These are phyloP conservation scores for Ophiostoma montium DNA, from an alignment of 2,329 filamentous ascomycete species.

Conservation along the genomic window DNA sequence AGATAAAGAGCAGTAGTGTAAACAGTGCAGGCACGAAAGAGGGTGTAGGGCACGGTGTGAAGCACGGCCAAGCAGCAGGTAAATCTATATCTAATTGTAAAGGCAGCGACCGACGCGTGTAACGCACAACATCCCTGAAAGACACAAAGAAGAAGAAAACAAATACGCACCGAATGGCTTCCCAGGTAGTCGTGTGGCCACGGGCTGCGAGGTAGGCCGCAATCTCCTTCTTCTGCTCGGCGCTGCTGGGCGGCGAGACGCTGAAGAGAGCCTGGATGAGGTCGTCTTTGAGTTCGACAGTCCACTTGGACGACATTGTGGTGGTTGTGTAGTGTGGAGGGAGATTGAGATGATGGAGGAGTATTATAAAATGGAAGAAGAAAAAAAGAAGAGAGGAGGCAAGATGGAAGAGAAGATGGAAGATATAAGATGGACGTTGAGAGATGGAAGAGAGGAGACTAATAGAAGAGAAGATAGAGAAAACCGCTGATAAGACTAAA, in stretches of 20 bases:
- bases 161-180: slow-evolving; percentile 15
- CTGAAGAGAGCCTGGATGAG: slow-evolving; percentile 12
- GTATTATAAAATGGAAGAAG: neutral
- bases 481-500: neutral
- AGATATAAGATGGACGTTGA: no score
- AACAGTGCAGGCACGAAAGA: no score
- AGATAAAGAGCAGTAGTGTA: no score
- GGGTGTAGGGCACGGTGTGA: no score
- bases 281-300: slow-evolving; percentile 7
- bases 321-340: neutral
- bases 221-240: slow-evolving; percentile 13
- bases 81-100: no score
- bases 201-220: slow-evolving; percentile 8
- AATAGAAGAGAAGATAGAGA: neutral
- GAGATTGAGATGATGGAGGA: neutral
- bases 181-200: slow-evolving; percentile 16
- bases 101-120: no score
- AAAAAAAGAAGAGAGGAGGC: neutral
- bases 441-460: neutral
- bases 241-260: neutral
- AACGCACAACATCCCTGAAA: neutral
- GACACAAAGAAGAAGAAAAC: neutral
- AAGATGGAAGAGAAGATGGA: neutral
- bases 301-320: slow-evolving; percentile 11
- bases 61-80: no score